Evolutionary conservation across 1,284 basidiomycete genomes (phyloP), one percentile per base, ranked within the genome.

Genomic region (Vanrija sp.): DNA sequence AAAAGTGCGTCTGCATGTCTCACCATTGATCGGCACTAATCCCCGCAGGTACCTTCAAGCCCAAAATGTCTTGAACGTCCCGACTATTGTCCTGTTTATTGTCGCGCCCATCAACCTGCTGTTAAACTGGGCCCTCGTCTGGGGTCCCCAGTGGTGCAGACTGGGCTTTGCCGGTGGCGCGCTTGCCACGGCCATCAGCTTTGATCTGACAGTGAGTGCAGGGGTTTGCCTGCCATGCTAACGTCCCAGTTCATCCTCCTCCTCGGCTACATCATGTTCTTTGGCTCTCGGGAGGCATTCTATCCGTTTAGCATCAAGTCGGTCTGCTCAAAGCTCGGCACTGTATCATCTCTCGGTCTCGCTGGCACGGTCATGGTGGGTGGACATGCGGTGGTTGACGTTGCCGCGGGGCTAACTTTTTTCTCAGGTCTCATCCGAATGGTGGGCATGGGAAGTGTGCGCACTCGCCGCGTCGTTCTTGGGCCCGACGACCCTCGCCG

Each of bases 111-210:
- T 91, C 59, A 98, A 98, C 66, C 84, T 86, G 0, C 41, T 89
- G 4, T 78, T 97, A 41, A 95, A 90, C 71, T 96, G 85, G 67
- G 66, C 90, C 1, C 82, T 98, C 14, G 90, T 94, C 0, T 92
- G 89, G 88, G 90, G 90, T 3, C 90, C 90, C 0, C 76, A 80
- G 25, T 76, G 83, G 3, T 75, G 93, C 49, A 79, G 88, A 16
- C 78, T 98, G 1, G 95, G 95, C 8, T 98, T 93, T 75, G 84
- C 92, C 54, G 95, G 95, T 9, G 94, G 94, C 2, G 94, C 95
- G 0, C 80, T 97, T 36, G 89, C 94, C 0, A 91, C 89, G 0
- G 87, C 88, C 0, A 81, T 95, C 55, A 89, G 88, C 3, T 90
- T 91, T 78, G 95, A 92, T 74, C 78, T 95, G 27, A 86, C 93